phyloP scores from a whole-genome alignment of 768 basidiomycete genomes.

The Tricholoma matsutake region DNA sequence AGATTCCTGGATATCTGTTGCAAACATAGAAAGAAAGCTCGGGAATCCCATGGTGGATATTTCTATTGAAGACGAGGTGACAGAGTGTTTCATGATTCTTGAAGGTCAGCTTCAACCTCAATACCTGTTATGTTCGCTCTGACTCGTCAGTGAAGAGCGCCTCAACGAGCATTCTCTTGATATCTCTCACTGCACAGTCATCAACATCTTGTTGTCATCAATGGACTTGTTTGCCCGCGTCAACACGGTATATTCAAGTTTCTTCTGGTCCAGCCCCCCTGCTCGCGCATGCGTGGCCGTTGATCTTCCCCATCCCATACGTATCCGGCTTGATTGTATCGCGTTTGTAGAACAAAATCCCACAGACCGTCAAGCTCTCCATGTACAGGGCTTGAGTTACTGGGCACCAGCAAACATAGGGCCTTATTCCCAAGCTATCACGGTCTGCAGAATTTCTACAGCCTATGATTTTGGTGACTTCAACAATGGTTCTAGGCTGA shows the following conservation, averaged over 20 bases:
- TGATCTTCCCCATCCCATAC: slow-evolving; percentile 53
- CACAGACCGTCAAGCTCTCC: slow-evolving; percentile 66
- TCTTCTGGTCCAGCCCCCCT: slow-evolving; percentile 90
- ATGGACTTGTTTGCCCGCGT: slow-evolving; percentile 77
- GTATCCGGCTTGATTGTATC: slow-evolving; percentile 75
- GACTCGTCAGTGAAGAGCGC: slow-evolving; percentile 38
- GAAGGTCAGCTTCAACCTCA: slow-evolving; percentile 43
- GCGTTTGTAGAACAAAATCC: slow-evolving; percentile 50
- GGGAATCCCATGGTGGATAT: slow-evolving; percentile 17
- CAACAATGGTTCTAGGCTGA: slow-evolving; percentile 48
- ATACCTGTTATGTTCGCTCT: background rate
- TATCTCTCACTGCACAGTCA: slow-evolving; percentile 62
- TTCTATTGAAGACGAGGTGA: slow-evolving; percentile 70
- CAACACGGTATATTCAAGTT: slow-evolving; percentile 75
- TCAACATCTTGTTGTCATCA: slow-evolving; percentile 79
- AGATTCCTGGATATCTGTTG: slow-evolving; percentile 69
- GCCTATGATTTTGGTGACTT: background rate
- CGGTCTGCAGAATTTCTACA: slow-evolving; percentile 43
- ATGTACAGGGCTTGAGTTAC: slow-evolving; percentile 95
- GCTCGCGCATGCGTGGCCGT: slow-evolving; percentile 92
- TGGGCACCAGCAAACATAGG: slow-evolving; percentile 99
- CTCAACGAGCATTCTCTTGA: slow-evolving; percentile 47
- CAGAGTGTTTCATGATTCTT: slow-evolving; percentile 61
- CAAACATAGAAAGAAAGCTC: slow-evolving; percentile 45
- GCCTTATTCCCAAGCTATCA: slow-evolving; percentile 93